Evolutionary conservation across 2,329 filamentous ascomycete species (phyloP), one percentile per base, ranked within the genome.

Genomic region (Scedosporium dehoogii): DNA sequence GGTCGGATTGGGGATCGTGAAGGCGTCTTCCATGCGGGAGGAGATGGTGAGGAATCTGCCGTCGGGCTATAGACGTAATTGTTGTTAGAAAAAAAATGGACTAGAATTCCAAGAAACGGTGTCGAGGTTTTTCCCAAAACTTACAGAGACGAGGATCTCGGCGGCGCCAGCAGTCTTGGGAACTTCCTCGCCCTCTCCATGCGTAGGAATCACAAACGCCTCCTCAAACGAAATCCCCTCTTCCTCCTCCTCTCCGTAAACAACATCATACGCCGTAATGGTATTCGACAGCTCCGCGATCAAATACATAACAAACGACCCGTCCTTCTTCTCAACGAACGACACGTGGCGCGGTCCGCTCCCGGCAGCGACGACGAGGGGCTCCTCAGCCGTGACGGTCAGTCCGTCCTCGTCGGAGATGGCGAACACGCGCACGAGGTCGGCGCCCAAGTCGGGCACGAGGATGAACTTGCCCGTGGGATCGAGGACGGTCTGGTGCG

Each of bases 381-480:
- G 76, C 6, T 70, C 66, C 21, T 74, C 66, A 23, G 73, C 68
- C 27, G 76, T 77, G 65, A 77, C 72, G 38, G 79, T 76, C 6
- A 73, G 69, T 56, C 78, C 77, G 66, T 83, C 73, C 7, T 59
- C 59, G 59, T 62, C 62, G 38, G 58, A 38, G 68, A 87, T 77
- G 62, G 74, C 69, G 70, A 83, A 90, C 63, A 76, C 73, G 65
- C 82, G 84, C 58, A 90, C 72, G 6, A 84, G 68, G 67, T 90
- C 88, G 63, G 81, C 78, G 48, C 87, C 85, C 4, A 92, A 78
- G 67, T 90, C 88, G 1, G 87, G 86, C 7, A 85, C 79, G 7
- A 89, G 68, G 29, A 89, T 68, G 71, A 82, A 90, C n/a, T 76
- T 68, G 5, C 81, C 82, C 2, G 83, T 87, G 6, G 87, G 87